Evolutionary conservation across 331 rosid genomes (phyloP), one percentile per base, ranked within the genome.

Genomic region (Stylosanthes scabra): DNA sequence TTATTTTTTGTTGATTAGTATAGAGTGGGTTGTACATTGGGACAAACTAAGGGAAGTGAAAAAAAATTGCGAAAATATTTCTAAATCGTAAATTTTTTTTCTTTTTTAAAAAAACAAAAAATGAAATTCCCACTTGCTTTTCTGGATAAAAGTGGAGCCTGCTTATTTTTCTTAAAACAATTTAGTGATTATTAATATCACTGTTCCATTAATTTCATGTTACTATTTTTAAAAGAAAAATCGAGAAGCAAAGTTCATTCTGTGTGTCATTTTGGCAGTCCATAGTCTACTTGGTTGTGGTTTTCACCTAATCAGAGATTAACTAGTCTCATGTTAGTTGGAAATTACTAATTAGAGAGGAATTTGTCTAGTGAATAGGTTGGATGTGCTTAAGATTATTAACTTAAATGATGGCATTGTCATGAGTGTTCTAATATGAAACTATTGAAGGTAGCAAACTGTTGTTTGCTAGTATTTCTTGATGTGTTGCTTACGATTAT

Each of bases 401-500:
- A 14, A 74, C 50, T 40, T 10, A 44, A 74, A 9, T 58, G 66
- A 49, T 55, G 64, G 49, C 68, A 63, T 74, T 60, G 6, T 34
- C 39, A 34, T 34, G 72, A n/a, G 41, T 79, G 42, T 63, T 58
- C 11, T 27, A 66, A 47, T 77, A 71, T 46, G 20, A 75, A n/a
- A 44, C 72, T 68, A 55, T 54, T 20, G 47, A 49, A 62, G 45
- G 45, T 20, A 20, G 25, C 25, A 62, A 34, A 42, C 60, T 14
- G 42, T 39, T 76, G 44, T 57, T n/a, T 68, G 51, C 37, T 72
- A 60, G 56, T 65, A 72, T 68, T 72, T 67, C 66, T 71, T 63
- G 46, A 68, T 2, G 15, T 60, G 74, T 83, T 72, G 54, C 71
- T 73, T 76, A 71, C 65, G 59, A 65, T 74, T 71, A 59, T 74